Percentiles rank a stretch among this genome's conserved stretches.
These are phyloP conservation scores for Phaeotremella fagi DNA, from an alignment of 768 basidiomycete species.

Conservation along the genomic window DNA sequence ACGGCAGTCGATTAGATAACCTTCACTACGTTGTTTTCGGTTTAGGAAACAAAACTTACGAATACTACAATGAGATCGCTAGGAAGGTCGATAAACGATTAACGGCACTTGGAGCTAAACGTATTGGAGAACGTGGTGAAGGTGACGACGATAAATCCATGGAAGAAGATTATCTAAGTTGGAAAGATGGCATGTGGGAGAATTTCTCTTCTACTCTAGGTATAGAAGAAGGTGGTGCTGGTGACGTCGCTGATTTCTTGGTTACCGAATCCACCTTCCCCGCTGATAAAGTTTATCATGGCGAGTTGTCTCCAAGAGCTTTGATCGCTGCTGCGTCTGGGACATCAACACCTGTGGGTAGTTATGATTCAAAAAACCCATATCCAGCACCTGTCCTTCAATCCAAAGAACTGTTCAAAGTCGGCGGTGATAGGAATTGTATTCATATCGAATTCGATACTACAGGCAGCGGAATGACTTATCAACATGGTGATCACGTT, in stretches of 20 bases:
- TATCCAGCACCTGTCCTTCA: constrained; percentile 75
- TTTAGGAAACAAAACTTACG: constrained; percentile 69
- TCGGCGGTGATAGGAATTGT: constrained; percentile 75
- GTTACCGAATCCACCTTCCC: constrained; percentile 75
- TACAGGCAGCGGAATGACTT: constrained; percentile 93
- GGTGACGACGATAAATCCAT: constrained; percentile 99
- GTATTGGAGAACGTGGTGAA: constrained; percentile 86
- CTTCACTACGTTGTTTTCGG: constrained; percentile 94
- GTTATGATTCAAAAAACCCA: constrained; percentile 97
- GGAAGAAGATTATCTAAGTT: constrained; percentile 99
- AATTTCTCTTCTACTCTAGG: constrained; percentile 73
- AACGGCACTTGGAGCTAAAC: constrained; percentile 70
- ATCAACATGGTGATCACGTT: constrained; percentile 97
- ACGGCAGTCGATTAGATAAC: constrained; percentile 61
- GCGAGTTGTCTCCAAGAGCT: constrained; percentile 92
- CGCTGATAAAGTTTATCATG: constrained; percentile 86
- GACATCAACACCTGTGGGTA: constrained; percentile 55
- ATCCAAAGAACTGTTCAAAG: constrained; percentile 77
- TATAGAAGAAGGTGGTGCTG: constrained; percentile 94
- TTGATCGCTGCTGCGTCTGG: constrained; percentile 71
- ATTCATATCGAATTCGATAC: constrained; percentile 90
- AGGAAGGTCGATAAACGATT: constrained; percentile 70
- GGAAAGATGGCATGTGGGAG: constrained; percentile 98
- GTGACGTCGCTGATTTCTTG: constrained; percentile 87
- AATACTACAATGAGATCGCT: constrained; percentile 91